These are phyloP conservation scores for Protomyces pachydermus DNA, from an alignment of 1,139 yeast genomes.

Conservation along the genomic window DNA sequence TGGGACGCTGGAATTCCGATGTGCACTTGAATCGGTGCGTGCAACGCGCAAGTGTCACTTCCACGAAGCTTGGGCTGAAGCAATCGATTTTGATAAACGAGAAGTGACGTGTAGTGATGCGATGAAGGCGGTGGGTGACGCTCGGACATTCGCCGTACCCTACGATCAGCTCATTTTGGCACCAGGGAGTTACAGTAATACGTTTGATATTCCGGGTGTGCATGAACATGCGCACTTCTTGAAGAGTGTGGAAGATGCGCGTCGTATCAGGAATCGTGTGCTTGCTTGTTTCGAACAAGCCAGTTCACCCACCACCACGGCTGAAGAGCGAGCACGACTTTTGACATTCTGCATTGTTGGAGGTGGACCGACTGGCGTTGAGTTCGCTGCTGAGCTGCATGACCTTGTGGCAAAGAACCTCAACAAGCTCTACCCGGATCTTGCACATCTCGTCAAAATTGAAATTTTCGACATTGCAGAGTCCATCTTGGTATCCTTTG, in stretches of 20 bases:
- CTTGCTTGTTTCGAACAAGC: constrained; percentile 49
- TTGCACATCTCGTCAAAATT: constrained; percentile 50
- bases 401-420: constrained; percentile 90
- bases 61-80: constrained; percentile 10
- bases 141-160: constrained; percentile 45
- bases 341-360: constrained; percentile 63
- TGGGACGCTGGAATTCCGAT: constrained; percentile 79
- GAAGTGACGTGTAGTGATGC: constrained; percentile 4
- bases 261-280: constrained; percentile 50
- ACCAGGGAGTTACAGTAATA: constrained; percentile 59
- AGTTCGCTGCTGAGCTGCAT: constrained; percentile 73
- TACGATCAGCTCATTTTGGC: constrained; percentile 60
- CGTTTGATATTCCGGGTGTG: constrained; percentile 62
- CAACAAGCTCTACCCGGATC: constrained; percentile 47
- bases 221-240: constrained; percentile 50
- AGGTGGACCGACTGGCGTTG: constrained; percentile 70
- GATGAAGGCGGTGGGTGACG: background rate
- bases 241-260: constrained; percentile 59
- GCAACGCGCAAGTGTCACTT: constrained; percentile 1
- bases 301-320: constrained; percentile 43
- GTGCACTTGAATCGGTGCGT: constrained; percentile 23
- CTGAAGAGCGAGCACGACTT: constrained; percentile 53
- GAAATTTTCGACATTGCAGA: constrained; percentile 62
- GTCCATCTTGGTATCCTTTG: constrained; percentile 59
- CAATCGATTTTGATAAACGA: background rate